Evolutionary conservation across 306 rosid genomes (phyloP).

Genomic region (Fragaria iinumae): DNA sequence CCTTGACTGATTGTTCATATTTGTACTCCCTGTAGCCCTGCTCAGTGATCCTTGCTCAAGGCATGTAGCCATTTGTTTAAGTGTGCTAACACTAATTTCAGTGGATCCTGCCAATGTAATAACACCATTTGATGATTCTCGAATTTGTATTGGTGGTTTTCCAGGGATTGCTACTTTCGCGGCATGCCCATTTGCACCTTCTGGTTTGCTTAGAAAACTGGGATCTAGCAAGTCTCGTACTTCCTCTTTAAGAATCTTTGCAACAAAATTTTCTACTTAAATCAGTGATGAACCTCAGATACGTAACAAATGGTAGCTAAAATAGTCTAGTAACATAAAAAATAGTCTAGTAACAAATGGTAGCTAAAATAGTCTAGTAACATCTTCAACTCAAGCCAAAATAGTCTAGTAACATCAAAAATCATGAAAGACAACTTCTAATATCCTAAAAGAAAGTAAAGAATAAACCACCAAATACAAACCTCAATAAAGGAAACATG

Average conservation of each 20-base stretch:
- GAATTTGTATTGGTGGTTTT: constrained; percentile 96
- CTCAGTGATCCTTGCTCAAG: constrained; percentile 93
- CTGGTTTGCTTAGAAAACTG: constrained; percentile 68
- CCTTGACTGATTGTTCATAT: constrained; percentile 99
- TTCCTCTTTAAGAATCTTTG: constrained; percentile 96
- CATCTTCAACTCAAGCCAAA: not conserved
- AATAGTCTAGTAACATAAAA: not conserved
- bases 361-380: too few relatives aligned
- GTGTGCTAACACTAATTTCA: constrained; percentile 77
- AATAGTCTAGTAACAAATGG: constrained; percentile 4
- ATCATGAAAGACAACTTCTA: not conserved
- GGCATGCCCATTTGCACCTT: constrained; percentile 75
- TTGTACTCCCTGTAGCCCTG: constrained; percentile 99
- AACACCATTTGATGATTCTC: constrained; percentile 97
- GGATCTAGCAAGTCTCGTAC: constrained; percentile 93
- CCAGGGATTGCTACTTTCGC: constrained; percentile 69
- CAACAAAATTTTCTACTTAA: constrained; percentile 38
- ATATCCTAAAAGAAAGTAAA: not conserved
- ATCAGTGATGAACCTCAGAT: constrained; percentile 22
- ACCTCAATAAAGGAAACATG: constrained; percentile 99
- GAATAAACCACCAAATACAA: constrained; percentile 12
- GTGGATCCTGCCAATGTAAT: constrained; percentile 98
- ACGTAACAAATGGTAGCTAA: constrained; percentile 2
- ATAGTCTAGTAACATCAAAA: not conserved
- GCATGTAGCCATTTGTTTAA: constrained; percentile 94